Evolutionary conservation across 2,329 filamentous ascomycete genomes (phyloP).

Genomic region (Ophiostoma ips): DNA sequence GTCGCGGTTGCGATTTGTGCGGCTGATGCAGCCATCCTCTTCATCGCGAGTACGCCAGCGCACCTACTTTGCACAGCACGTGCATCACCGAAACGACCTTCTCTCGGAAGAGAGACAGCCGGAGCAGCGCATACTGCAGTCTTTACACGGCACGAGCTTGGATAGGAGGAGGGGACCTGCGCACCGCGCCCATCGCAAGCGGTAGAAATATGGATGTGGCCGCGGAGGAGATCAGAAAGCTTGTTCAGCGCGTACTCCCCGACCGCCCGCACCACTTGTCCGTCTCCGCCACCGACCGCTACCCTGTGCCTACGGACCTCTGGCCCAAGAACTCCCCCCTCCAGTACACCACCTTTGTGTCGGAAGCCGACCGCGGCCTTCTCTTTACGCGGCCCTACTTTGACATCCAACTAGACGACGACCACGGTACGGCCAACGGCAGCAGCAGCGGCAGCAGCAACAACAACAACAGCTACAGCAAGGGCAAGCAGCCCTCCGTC

Average conservation of each 20-base stretch:
- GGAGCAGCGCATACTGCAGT: no score
- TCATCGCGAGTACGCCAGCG: neutral
- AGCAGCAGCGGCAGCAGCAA: slow-evolving; percentile 10
- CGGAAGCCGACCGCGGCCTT: slow-evolving; percentile 43
- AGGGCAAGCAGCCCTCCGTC: slow-evolving; percentile 14
- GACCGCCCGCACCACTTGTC: slow-evolving; percentile 33
- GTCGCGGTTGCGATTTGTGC: slow-evolving; percentile 5
- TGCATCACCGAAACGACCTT: neutral
- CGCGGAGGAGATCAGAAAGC: slow-evolving; percentile 14
- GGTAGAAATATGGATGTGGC: slow-evolving; percentile 15
- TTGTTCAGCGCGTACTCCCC: slow-evolving; percentile 15
- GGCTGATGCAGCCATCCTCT: slow-evolving; percentile 1
- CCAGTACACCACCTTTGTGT: slow-evolving; percentile 44
- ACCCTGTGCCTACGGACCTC: slow-evolving; percentile 27
- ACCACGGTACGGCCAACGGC: neutral
- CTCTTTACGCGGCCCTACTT: slow-evolving; percentile 43
- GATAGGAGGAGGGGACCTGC: slow-evolving; percentile 2
- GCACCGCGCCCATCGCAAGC: neutral
- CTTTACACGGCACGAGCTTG: neutral
- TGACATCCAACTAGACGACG: slow-evolving; percentile 39
- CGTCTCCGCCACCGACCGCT: slow-evolving; percentile 33
- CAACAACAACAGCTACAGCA: slow-evolving; percentile 13
- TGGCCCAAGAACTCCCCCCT: slow-evolving; percentile 32
- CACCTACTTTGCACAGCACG: neutral
- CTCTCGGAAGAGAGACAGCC: no score